Evolutionary conservation across 23 red algal genomes (phyloP), one percentile per base, ranked within the genome.

Genomic region (Gracilaria caudata): DNA sequence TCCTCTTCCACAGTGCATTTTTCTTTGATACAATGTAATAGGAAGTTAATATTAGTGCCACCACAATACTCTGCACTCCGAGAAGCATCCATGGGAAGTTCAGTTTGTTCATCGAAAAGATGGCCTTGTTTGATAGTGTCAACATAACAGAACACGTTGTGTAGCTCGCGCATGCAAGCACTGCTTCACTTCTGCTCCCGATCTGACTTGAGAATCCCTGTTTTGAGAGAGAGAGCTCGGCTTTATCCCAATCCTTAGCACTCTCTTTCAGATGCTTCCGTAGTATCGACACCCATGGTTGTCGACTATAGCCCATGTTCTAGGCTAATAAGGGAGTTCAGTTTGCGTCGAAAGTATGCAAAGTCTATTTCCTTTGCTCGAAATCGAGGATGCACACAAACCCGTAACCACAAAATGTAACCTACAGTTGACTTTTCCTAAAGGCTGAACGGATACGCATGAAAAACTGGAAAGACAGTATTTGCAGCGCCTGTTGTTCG

Each of bases 31-130:
- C 34, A 4, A 35, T 49, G 35, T 81, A 88, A 25, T 54, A 61
- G 38, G 72, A 29, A 41, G 16, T 68, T 35, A 92, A 25, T 44
- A 83, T 51, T 39, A 78, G 56, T 32, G 79, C 44, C 39, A 81
- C 66, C 0, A 83, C 53, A 47, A 59, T 58, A 65, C 78, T 64
- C 26, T 94, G 91, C 8, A 89, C 55, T 35, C 83, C 95, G 53
- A 98, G 73, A 21, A 86, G 63, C 74, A 74, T 86, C 91, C 91
- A 94, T 54, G 91, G 91, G 53, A 65, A 94, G 78, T 94, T 86
- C 13, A 94, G 83, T 33, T 49, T 64, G 47, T 60, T 61, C 64
- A 73, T 56, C 16, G 95, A 94, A 38, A 98, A 94, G 26, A 98
- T 76, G 38, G 83, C 86, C 86, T 94, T 94, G 53, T 98, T 94